Evolutionary conservation across 805 yeast genomes (phyloP).

Genomic region (Suhomyces xylopsoci): DNA sequence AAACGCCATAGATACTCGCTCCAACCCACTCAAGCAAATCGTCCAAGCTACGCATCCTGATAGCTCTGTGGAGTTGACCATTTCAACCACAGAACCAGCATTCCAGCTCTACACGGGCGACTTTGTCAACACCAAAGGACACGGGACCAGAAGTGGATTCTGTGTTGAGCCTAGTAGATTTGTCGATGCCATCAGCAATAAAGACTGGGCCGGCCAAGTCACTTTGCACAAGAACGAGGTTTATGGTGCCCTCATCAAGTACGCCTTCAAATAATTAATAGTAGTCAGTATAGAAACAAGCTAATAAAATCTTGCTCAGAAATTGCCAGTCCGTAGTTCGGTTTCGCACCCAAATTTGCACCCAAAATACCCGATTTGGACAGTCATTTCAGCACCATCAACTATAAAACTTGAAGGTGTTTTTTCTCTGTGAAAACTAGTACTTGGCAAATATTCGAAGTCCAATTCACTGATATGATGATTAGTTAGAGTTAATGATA

Average conservation of each 20-base stretch:
- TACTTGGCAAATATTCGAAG: no score
- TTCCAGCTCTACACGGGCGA: slow-evolving; percentile 68
- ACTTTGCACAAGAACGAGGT: slow-evolving; percentile 43
- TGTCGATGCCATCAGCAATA: slow-evolving; percentile 49
- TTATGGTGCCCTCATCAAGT: slow-evolving; percentile 50
- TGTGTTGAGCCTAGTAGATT: slow-evolving; percentile 62
- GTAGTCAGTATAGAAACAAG: background rate
- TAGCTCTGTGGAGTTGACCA: slow-evolving; percentile 39
- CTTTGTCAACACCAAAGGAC: slow-evolving; percentile 37
- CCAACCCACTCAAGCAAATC: slow-evolving; percentile 29
- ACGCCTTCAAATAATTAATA: slow-evolving; percentile 12
- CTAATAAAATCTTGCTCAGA: background rate
- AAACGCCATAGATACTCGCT: slow-evolving; percentile 47
- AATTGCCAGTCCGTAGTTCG: no score
- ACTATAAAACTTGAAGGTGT: no score
- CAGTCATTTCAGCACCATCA: background rate
- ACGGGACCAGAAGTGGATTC: slow-evolving; percentile 48
- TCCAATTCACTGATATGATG: no score
- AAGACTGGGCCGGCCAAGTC: slow-evolving; percentile 50
- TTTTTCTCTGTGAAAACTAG: no score
- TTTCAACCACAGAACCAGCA: slow-evolving; percentile 60
- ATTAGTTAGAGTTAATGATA: no score
- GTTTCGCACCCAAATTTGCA: background rate
- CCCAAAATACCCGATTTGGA: background rate
- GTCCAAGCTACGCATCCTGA: slow-evolving; percentile 46